A percentile compares a stretch with the other conserved stretches of the same genome.
Evolutionary conservation across 2,329 filamentous ascomycete species (phyloP).

Genomic region (Venturia asperata): DNA sequence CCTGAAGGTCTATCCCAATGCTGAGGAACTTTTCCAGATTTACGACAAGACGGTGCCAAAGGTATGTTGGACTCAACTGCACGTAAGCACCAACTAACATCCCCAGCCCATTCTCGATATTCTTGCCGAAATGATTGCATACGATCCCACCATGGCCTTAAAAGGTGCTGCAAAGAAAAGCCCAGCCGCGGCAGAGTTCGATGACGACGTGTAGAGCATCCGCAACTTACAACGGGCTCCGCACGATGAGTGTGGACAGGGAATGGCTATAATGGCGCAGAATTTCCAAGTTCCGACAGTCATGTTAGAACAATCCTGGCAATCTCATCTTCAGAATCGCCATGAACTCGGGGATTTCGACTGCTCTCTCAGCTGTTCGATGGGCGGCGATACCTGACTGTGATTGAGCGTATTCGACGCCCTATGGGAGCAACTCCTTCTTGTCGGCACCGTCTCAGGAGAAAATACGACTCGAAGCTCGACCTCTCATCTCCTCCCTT

Average conservation of each 20-base stretch:
- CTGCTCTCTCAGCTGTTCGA: neutral
- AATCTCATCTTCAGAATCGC: neutral
- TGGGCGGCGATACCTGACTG: neutral
- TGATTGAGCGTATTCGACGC: neutral
- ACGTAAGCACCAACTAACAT: slow-evolving; percentile 20
- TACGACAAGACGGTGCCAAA: slow-evolving; percentile 99
- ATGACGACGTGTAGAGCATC: slow-evolving; percentile 16
- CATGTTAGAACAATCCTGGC: neutral
- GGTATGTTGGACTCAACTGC: slow-evolving; percentile 43
- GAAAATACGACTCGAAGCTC: neutral
- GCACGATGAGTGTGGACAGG: neutral
- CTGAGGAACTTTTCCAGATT: slow-evolving; percentile 85
- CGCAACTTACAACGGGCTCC: neutral
- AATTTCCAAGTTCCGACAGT: neutral
- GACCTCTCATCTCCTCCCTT: neutral
- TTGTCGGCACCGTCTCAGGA: neutral
- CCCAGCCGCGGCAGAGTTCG: slow-evolving; percentile 5
- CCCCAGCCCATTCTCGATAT: slow-evolving; percentile 81
- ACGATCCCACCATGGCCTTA: slow-evolving; percentile 52
- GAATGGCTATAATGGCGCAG: neutral
- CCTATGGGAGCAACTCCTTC: neutral
- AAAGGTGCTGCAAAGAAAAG: neutral
- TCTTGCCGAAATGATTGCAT: slow-evolving; percentile 94
- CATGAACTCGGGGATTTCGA: neutral
- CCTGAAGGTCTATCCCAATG: slow-evolving; percentile 94